Evolutionary conservation across 2,329 filamentous ascomycete genomes (phyloP), one percentile per base, ranked within the genome.

Genomic region (Sporothrix protearum): DNA sequence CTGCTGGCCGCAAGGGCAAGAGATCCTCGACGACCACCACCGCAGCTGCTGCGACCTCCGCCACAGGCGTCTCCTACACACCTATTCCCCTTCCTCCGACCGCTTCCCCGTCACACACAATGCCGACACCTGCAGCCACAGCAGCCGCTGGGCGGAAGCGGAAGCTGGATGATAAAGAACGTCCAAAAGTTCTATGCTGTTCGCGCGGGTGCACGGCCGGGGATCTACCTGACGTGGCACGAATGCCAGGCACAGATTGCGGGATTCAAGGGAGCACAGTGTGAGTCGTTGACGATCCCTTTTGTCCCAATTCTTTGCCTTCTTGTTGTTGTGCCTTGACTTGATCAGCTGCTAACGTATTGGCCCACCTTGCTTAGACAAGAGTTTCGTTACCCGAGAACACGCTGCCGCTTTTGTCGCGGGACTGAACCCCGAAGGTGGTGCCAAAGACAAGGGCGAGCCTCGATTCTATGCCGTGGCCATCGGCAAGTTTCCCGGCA

Each of bases 351-450:
- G n/a, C 45, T 71, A 63, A 71, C 64, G 25, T 30, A 42, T 10
- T 47, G 10, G 39, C 59, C 69, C 1, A 8, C 19, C 28, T 66
- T 22, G 33, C 10, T 19, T 10, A 96, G 93, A 92, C 83, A 95
- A 96, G 82, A 93, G 91, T 1, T 97, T 97, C 78, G 82, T 85
- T 10, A 88, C 86, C 0, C 83, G 86, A 72, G 86, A 89, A 74
- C 93, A 97, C 73, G 95, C 95, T n/a, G 87, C 92, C 76, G 88
- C 88, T 1, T 97, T 92, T 78, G 84, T 93, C 33, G 88, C 86
- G 0, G 92, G 92, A 63, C 86, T 85, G 75, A 85, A 86, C 71
- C 80, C 80, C 2, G 75, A 78, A 16, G 77, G 80, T 19, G 77
- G 81, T 25, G 77, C 81, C 28, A 79, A 82, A 53, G 75, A 76